Conservation (phyloP, 164 flowering plant genomes). For the Annona squamosa region DNA sequence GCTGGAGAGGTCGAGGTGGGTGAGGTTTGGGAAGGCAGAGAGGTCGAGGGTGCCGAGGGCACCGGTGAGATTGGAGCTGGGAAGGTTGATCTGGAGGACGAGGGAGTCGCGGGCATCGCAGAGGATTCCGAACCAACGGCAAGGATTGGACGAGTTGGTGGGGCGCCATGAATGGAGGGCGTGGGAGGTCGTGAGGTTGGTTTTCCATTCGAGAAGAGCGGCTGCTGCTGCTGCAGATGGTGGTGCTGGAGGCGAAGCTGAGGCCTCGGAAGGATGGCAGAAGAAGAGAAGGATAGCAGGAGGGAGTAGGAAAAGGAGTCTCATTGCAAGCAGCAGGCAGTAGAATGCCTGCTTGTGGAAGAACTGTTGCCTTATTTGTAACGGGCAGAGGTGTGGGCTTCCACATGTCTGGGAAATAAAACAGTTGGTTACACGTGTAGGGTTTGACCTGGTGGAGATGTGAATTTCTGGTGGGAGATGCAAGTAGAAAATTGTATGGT, state of each 20-base stretch:
- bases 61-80: conserved; percentile 19
- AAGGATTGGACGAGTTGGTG: conserved; percentile 20
- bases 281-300: conserved; percentile 3
- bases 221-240: conserved; percentile 19
- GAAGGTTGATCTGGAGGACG: conserved; percentile 20
- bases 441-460: no score
- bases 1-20: conserved; percentile 21
- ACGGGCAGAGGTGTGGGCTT: no score
- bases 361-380: no score
- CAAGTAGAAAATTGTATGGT: no score
- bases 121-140: conserved; percentile 37
- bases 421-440: no score
- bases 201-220: conserved; percentile 36
- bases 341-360: no score
- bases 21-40: conserved; percentile 31
- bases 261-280: neutral
- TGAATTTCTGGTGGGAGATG: no score
- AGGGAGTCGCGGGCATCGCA: conserved; percentile 16
- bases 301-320: neutral
- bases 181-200: conserved; percentile 9
- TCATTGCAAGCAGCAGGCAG: neutral
- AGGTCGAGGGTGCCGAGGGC: conserved; percentile 28
- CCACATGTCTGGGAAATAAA: no score
- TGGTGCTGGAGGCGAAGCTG: conserved; percentile 6
- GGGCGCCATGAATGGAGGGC: conserved; percentile 32